Evolutionary conservation across 495 filamentous ascomycete species (phyloP), one percentile per base, ranked within the genome.

Genomic region (Symbiotaphrina buchneri): DNA sequence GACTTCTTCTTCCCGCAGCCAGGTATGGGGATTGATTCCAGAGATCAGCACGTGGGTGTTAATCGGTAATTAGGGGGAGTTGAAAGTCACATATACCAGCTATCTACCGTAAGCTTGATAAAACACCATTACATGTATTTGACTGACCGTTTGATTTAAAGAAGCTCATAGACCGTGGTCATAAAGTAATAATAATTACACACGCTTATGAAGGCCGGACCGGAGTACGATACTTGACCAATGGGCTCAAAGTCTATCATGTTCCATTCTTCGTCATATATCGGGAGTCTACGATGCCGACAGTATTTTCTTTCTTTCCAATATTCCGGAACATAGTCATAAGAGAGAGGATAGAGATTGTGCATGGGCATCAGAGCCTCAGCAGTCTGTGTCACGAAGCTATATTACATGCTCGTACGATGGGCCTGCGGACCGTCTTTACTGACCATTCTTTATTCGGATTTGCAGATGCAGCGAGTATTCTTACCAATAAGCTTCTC

Each of bases 1-100:
- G 87, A 97, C 58, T 94, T 85, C 65, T 97, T 97, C 67, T 97
- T 85, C 44, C 87, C 87, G 15, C 90, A 95, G 42, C 83, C 85
- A 25, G 84, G 70, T 68, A 47, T 32, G 51, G 41, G 27, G 14
- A n/a, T 5, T 35, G 15, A 16, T 8, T 28, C 13, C n/a, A 6
- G 11, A n/a, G n/a, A n/a, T n/a, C n/a, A n/a, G n/a, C n/a, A n/a
- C n/a, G n/a, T n/a, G n/a, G n/a, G n/a, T n/a, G n/a, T n/a, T n/a
- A n/a, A n/a, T n/a, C n/a, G n/a, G n/a, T n/a, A n/a, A n/a, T n/a
- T 29, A 72, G 71, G 84, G 39, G 87, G 87, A 28, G 68, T 97
- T 36, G 87, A 97, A 59, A 87, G 78, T 55, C 87, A 97, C 55
- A 95, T 97, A 36, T 97, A 95, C 52, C 87, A 97, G 52, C 61